Evolutionary conservation across 1,139 yeast species (phyloP).

Genomic region (Saccharomycopsis hybrid): DNA sequence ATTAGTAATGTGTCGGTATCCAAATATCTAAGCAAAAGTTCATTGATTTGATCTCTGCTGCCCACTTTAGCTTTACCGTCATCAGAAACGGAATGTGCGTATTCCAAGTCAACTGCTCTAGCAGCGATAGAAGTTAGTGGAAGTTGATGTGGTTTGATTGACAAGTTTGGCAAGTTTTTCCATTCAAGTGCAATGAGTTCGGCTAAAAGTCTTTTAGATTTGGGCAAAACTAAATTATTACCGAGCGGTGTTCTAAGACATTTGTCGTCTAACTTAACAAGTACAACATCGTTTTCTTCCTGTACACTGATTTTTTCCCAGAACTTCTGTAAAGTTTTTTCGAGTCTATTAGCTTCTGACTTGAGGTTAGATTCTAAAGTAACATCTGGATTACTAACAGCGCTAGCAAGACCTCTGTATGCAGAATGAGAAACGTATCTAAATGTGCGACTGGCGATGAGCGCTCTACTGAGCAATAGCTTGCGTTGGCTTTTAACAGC

Average conservation of each 20-base stretch:
- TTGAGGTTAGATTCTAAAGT: constrained; percentile 40
- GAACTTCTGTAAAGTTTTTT: constrained; percentile 67
- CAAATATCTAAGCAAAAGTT: constrained; percentile 63
- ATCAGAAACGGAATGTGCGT: constrained; percentile 27
- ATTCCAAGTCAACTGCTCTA: constrained; percentile 67
- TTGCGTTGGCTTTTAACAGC: too few species aligned
- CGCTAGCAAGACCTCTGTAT: not conserved
- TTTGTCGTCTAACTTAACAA: constrained; percentile 62
- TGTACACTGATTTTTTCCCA: constrained; percentile 73
- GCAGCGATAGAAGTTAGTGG: constrained; percentile 87
- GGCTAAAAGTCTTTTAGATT: constrained; percentile 56
- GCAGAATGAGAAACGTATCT: not conserved
- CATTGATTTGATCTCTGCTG: constrained; percentile 43
- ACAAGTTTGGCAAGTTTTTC: constrained; percentile 64
- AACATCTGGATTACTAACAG: not conserved
- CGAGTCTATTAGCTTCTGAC: constrained; percentile 64
- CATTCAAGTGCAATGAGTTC: constrained; percentile 81
- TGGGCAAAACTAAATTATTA: constrained; percentile 58
- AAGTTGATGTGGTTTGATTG: constrained; percentile 70
- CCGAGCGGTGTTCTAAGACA: constrained; percentile 85
- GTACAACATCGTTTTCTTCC: constrained; percentile 29
- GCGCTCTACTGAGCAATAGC: too few species aligned
- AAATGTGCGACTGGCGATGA: too few species aligned
- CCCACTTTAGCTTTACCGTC: constrained; percentile 36
- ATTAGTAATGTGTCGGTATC: constrained; percentile 92